Evolutionary conservation across 2,329 filamentous ascomycete genomes (phyloP).

Genomic region (Diaporthe helianthi): DNA sequence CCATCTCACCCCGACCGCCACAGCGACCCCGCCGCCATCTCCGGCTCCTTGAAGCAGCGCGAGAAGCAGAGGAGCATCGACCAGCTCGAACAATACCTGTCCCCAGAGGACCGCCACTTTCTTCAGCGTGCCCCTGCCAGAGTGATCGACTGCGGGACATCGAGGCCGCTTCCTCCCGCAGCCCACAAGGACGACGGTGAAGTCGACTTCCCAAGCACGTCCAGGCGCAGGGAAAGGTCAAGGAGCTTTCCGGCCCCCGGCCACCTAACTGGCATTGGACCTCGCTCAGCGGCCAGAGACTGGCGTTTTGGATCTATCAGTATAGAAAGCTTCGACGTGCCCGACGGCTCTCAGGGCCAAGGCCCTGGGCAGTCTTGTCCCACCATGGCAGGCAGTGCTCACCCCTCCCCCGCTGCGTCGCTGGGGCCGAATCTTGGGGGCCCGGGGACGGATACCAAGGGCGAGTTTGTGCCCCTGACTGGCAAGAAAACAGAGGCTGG

Average conservation of each 20-base stretch:
- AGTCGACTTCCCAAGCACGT: slow-evolving; percentile 48
- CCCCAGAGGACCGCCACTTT: slow-evolving; percentile 34
- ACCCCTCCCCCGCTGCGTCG: slow-evolving; percentile 42
- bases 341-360: slow-evolving; percentile 45
- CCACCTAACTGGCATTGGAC: slow-evolving; percentile 53
- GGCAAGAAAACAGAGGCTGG: slow-evolving; percentile 78
- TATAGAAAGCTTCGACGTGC: slow-evolving; percentile 82
- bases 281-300: slow-evolving; percentile 64
- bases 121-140: slow-evolving; percentile 34
- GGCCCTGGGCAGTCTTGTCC: slow-evolving; percentile 29
- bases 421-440: slow-evolving; percentile 62
- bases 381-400: slow-evolving; percentile 35
- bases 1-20: slow-evolving; percentile 54
- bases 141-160: slow-evolving; percentile 60
- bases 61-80: slow-evolving; percentile 34
- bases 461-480: slow-evolving; percentile 75
- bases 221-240: slow-evolving; percentile 49
- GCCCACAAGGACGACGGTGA: slow-evolving; percentile 41
- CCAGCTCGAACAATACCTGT: slow-evolving; percentile 31
- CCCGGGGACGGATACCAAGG: slow-evolving; percentile 81
- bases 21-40: slow-evolving; percentile 1
- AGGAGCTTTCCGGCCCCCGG: slow-evolving; percentile 52
- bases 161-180: slow-evolving; percentile 43
- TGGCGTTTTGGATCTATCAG: slow-evolving; percentile 83
- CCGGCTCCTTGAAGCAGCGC: slow-evolving; percentile 25